phyloP scores from a whole-genome alignment of 345 rosid species.

The Gossypium stocksii region DNA sequence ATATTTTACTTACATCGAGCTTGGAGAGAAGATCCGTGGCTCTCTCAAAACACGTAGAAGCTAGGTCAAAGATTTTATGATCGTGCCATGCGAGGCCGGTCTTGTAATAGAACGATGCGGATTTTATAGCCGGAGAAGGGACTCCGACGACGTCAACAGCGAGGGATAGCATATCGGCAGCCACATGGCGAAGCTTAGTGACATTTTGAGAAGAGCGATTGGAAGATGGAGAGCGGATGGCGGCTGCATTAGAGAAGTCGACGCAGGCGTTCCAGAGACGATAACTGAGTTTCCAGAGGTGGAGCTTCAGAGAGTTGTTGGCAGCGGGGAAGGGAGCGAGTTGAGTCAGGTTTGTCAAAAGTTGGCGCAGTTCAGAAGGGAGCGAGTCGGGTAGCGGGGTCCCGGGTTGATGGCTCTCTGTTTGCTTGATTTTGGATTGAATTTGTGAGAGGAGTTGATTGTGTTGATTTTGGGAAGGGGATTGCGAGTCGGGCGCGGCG shows the following conservation, averaged over 20 bases:
- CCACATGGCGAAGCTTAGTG: constrained; percentile 64
- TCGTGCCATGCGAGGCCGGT: constrained; percentile 70
- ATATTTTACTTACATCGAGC: constrained; percentile 39
- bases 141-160: constrained; percentile 60
- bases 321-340: constrained; percentile 45
- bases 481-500: constrained; percentile 18
- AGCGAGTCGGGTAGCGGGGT: constrained; percentile 38
- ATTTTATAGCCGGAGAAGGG: constrained; percentile 67
- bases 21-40: constrained; percentile 73
- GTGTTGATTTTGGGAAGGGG: constrained; percentile 24
- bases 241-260: constrained; percentile 62
- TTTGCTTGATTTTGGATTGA: constrained; percentile 56
- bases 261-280: constrained; percentile 97
- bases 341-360: constrained; percentile 51
- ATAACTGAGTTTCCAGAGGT: constrained; percentile 83
- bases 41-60: constrained; percentile 79
- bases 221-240: constrained; percentile 38
- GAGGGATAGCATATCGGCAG: constrained; percentile 80
- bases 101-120: constrained; percentile 72
- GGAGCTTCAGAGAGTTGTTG: constrained; percentile 56
- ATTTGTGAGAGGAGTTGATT: constrained; percentile 50
- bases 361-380: constrained; percentile 47
- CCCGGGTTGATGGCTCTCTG: constrained; percentile 38
- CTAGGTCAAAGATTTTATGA: constrained; percentile 60
- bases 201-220: constrained; percentile 23